Conservation (phyloP, 1,284 basidiomycete genomes). For the Coniferiporia weirii region DNA sequence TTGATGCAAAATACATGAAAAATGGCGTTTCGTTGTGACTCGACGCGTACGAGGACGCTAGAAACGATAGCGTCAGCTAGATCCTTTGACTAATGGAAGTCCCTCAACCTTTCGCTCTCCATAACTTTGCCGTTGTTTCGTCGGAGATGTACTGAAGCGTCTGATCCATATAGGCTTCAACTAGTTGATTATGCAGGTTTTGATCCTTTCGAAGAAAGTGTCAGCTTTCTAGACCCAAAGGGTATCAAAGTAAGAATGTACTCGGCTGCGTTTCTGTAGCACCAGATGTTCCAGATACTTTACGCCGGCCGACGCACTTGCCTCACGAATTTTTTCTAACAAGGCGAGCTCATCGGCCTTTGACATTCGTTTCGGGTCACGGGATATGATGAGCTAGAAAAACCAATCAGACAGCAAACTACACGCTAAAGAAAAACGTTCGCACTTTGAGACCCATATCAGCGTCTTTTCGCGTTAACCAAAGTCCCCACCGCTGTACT, state of each 20-base stretch:
- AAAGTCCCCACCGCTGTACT: constrained; percentile 72
- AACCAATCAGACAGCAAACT: not conserved
- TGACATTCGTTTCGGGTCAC: constrained; percentile 44
- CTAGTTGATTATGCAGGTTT: constrained; percentile 56
- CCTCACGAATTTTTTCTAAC: constrained; percentile 49
- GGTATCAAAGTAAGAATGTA: constrained; percentile 26
- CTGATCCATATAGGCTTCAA: constrained; percentile 49
- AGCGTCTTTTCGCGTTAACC: constrained; percentile 69
- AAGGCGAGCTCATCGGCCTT: constrained; percentile 51
- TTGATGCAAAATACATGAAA: constrained; percentile 57
- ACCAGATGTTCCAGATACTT: constrained; percentile 80
- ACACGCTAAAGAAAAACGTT: constrained; percentile 9
- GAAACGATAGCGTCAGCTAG: not conserved
- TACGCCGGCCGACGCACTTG: constrained; percentile 54
- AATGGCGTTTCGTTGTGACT: constrained; percentile 37
- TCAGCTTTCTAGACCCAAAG: not conserved
- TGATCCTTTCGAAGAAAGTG: constrained; percentile 37
- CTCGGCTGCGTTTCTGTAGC: constrained; percentile 60
- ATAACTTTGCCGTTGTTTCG: constrained; percentile 52
- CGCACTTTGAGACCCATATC: constrained; percentile 69
- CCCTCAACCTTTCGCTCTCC: constrained; percentile 62
- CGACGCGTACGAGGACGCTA: constrained; percentile 50
- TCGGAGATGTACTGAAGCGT: constrained; percentile 44
- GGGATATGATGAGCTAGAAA: constrained; percentile 51
- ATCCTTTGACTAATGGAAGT: not conserved